A percentile compares a stretch with the other conserved stretches of the same genome.
phyloP scores from a whole-genome alignment of 768 basidiomycete species.

The Podaxis mareebaensis region DNA sequence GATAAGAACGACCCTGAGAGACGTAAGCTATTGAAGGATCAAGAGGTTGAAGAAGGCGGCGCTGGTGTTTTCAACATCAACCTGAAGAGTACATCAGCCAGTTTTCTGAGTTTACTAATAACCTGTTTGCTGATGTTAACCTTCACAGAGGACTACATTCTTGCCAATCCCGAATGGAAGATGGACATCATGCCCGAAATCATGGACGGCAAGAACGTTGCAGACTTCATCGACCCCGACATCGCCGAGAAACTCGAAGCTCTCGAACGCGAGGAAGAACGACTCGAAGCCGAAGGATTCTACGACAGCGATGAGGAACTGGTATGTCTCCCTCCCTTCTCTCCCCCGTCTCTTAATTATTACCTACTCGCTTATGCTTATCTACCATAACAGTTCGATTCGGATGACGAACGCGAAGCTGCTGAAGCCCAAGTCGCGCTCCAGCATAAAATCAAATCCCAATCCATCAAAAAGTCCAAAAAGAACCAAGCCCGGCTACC shows the following conservation, averaged over 20 bases:
- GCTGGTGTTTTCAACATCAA: slow-evolving; percentile 92
- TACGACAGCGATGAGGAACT: slow-evolving; percentile 90
- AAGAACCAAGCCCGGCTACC: slow-evolving; percentile 83
- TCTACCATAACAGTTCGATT: slow-evolving; percentile 45
- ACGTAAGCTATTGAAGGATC: slow-evolving; percentile 70
- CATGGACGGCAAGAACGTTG: slow-evolving; percentile 97
- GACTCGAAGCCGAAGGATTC: slow-evolving; percentile 91
- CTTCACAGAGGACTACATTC: slow-evolving; percentile 80
- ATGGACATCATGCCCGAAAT: slow-evolving; percentile 97
- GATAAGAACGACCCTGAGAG: slow-evolving; percentile 87
- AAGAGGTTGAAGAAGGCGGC: slow-evolving; percentile 84
- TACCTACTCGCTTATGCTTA: background rate
- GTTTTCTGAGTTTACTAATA: background rate
- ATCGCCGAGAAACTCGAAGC: slow-evolving; percentile 97
- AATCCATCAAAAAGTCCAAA: slow-evolving; percentile 80
- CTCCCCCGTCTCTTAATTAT: background rate
- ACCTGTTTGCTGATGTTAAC: slow-evolving; percentile 4
- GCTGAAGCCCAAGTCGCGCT: slow-evolving; percentile 59
- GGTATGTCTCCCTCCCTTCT: slow-evolving; percentile 40
- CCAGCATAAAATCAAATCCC: slow-evolving; percentile 68
- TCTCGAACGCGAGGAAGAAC: slow-evolving; percentile 95
- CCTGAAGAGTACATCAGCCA: slow-evolving; percentile 68
- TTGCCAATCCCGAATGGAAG: slow-evolving; percentile 93
- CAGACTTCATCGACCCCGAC: slow-evolving; percentile 98
- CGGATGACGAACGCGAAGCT: slow-evolving; percentile 82